Conservation (phyloP, 306 rosid species). For the Acacia crassicarpa region DNA sequence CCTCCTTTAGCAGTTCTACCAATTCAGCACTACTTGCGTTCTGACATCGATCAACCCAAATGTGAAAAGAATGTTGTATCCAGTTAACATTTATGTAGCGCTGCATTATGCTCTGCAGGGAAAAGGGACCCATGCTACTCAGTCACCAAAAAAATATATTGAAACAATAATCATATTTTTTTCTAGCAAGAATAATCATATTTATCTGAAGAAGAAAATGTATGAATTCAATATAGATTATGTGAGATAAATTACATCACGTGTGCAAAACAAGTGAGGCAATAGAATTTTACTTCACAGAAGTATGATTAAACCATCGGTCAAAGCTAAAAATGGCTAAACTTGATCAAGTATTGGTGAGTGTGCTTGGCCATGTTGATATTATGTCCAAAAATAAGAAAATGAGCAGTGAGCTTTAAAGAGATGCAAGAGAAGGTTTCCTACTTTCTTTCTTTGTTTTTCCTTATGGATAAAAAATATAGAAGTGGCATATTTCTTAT, state of each 20-base stretch:
- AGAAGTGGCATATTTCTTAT: neutral
- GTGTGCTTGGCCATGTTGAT: neutral
- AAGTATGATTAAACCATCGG: constrained; percentile 16
- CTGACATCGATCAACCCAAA: constrained; percentile 79
- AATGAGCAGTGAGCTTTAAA: neutral
- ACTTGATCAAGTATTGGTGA: constrained; percentile 15
- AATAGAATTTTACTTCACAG: constrained; percentile 18
- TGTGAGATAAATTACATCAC: constrained; percentile 16
- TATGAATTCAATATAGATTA: constrained; percentile 3
- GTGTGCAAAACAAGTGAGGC: constrained; percentile 1
- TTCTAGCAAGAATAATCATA: constrained; percentile 6
- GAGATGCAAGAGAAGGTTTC: constrained; percentile 3
- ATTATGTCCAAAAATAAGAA: constrained; percentile 13
- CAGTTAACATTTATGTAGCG: constrained; percentile 68
- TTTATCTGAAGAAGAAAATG: neutral
- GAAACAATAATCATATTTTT: constrained; percentile 4
- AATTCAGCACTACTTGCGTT: constrained; percentile 76
- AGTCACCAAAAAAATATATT: constrained; percentile 10
- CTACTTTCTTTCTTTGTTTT: neutral
- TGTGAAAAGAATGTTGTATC: constrained; percentile 60
- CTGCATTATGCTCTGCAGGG: constrained; percentile 72
- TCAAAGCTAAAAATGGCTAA: constrained; percentile 22
- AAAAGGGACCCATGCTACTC: constrained; percentile 15
- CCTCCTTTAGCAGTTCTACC: constrained; percentile 92
- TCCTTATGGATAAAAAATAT: neutral